These are phyloP conservation scores for Cladosporium sp. DNA, from an alignment of 2,329 filamentous ascomycete genomes.

Conservation along the genomic window DNA sequence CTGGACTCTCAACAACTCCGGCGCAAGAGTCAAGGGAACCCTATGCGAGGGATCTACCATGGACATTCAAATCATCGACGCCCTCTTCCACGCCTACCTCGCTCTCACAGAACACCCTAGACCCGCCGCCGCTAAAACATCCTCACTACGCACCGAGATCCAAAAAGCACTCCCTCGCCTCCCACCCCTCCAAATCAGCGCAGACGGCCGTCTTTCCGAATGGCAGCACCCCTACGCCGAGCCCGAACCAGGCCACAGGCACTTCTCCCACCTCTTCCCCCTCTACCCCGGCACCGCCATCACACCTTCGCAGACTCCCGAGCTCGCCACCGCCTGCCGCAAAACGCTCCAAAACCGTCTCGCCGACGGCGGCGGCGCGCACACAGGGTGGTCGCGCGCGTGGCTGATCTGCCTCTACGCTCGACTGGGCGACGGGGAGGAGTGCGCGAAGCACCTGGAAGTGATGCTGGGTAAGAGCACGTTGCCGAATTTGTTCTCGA, in stretches of 20 bases:
- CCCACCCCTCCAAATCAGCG: background rate
- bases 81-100: background rate
- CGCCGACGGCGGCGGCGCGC: background rate
- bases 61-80: background rate
- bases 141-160: background rate
- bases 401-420: background rate
- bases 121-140: background rate
- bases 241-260: background rate
- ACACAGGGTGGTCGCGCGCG: background rate
- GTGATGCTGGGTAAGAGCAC: background rate
- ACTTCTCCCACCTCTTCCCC: slow-evolving; percentile 1
- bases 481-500: background rate
- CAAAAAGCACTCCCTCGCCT: background rate
- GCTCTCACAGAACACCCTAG: background rate
- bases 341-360: background rate
- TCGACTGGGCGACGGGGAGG: background rate
- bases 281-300: background rate
- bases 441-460: background rate
- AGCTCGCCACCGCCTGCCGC: background rate
- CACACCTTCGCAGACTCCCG: background rate
- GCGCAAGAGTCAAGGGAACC: background rate
- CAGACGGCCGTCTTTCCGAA: background rate
- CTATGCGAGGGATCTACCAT: background rate
- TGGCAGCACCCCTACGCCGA: background rate
- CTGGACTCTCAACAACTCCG: background rate